Evolutionary conservation across 495 filamentous ascomycete genomes (phyloP).

Genomic region (Trichoderma reesei): DNA sequence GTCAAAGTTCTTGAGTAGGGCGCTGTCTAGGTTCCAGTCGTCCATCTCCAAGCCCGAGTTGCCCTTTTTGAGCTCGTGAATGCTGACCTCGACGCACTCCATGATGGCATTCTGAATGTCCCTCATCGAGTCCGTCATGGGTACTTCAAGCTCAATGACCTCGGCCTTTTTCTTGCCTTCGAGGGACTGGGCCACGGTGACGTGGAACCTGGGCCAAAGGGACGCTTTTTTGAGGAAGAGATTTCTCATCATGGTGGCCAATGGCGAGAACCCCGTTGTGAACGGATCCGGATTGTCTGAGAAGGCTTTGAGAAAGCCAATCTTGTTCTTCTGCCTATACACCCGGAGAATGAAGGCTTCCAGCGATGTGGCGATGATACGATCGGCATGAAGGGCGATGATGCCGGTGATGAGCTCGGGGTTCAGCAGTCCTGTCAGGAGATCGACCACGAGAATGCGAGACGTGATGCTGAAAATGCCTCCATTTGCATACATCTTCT

Average conservation of each 20-base stretch:
- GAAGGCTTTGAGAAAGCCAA: constrained; percentile 90
- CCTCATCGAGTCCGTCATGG: constrained; percentile 89
- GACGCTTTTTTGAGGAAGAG: constrained; percentile 82
- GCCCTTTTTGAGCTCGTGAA: constrained; percentile 79
- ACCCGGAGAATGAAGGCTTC: constrained; percentile 95
- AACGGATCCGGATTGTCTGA: constrained; percentile 93
- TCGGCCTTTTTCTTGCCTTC: constrained; percentile 92
- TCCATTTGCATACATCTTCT: constrained; percentile 81
- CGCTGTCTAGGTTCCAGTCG: constrained; percentile 95
- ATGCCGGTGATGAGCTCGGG: constrained; percentile 82
- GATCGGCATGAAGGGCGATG: constrained; percentile 81
- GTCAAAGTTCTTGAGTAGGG: constrained; percentile 87
- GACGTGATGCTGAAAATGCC: constrained; percentile 96
- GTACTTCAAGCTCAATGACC: constrained; percentile 93
- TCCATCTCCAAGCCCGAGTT: constrained; percentile 91
- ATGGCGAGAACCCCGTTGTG: constrained; percentile 76
- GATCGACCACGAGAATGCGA: constrained; percentile 86
- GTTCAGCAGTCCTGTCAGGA: constrained; percentile 74
- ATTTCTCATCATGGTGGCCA: constrained; percentile 87
- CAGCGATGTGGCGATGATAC: constrained; percentile 73
- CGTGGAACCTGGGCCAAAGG: constrained; percentile 91
- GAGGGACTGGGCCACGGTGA: constrained; percentile 75
- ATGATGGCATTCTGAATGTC: constrained; percentile 90
- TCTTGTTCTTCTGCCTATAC: constrained; percentile 86
- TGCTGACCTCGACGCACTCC: constrained; percentile 92